Base-by-base conservation (phyloP, 2,329 filamentous ascomycete species). In the Pleurostoma richardsiae region DNA sequence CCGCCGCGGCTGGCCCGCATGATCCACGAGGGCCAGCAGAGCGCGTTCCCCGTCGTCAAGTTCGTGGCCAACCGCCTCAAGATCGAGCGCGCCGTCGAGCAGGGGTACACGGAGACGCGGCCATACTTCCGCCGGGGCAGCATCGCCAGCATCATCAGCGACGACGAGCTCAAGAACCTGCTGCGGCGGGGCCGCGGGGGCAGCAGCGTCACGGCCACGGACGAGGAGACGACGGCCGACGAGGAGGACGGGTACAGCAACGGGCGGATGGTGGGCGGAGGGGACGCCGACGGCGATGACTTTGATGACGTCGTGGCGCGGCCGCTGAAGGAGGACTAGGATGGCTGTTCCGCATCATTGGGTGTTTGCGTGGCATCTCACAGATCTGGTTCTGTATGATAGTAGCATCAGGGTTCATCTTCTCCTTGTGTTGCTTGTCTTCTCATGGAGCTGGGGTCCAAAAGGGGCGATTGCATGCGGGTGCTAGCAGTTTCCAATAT, bases 11-110 rank as follows among this genome's bases (percentile, higher is more conserved):
- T 99, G 8, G 89, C 87, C 5, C 79, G 86, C 36, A 96, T 97
- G 92, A 80, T 99, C 10, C 86, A 90, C 52, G 86, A 89, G 48
- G 94, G 94, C 26, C 87, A 95, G 64, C 88, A 94, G 65, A 90
- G 87, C 52, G 82, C 87, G 1, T 99, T 95, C 61, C 89, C 94
- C 1, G 95, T 94, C 63, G 74, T 99, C 43, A 88, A 94, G 60
- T 99, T 97, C 60, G 82, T 97, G 49, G 81, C 79, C 28, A 99
- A 99, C 62, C 72, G 94, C 43, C 79, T 96, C 54, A 89, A 88
- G 58, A 74, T 96, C 6, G 94, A 99, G 68, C 76, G 84, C 43
- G 56, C 77, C 42, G 74, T 86, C n/a, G 81, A 85, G 57, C 64
- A 69, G 50, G 83, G 81, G 1, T 66, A 82, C 19, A 64, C 69